Percentiles rank a stretch among this genome's conserved stretches.
These are phyloP conservation scores for Boletus coccyginus DNA, from an alignment of 768 basidiomycete species.

Conservation along the genomic window DNA sequence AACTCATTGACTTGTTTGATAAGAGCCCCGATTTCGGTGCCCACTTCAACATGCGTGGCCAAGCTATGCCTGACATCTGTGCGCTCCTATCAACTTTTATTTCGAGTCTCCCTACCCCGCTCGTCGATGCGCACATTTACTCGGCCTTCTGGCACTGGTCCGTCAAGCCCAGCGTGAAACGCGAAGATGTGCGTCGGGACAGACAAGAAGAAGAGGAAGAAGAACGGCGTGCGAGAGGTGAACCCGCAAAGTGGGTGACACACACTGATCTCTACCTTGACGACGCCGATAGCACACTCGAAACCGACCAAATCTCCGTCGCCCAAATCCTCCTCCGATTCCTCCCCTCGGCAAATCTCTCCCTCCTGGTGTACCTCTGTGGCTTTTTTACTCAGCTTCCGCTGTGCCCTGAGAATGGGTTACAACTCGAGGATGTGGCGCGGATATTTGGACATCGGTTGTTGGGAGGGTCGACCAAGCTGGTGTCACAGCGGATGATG, in stretches of 20 bases:
- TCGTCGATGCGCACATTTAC: constrained; percentile 42
- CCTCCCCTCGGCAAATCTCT: constrained; percentile 40
- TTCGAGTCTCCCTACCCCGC: constrained; percentile 43
- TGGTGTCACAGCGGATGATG: constrained; percentile 29
- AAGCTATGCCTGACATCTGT: constrained; percentile 42
- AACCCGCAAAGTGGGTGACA: constrained; percentile 18
- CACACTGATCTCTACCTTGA: constrained; percentile 17
- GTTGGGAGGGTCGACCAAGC: constrained; percentile 33
- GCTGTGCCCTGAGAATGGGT: constrained; percentile 46
- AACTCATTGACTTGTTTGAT: constrained; percentile 40
- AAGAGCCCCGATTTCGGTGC: constrained; percentile 23
- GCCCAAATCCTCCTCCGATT: constrained; percentile 52
- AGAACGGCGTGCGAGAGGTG: constrained; percentile 26
- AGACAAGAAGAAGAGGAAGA: constrained; percentile 34
- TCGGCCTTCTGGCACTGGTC: constrained; percentile 43
- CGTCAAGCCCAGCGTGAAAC: constrained; percentile 40
- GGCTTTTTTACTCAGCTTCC: constrained; percentile 52
- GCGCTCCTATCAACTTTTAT: constrained; percentile 48
- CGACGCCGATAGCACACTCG: constrained; percentile 24
- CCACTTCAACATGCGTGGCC: constrained; percentile 30
- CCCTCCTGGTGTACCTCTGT: constrained; percentile 44
- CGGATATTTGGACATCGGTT: constrained; percentile 45
- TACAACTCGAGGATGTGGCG: constrained; percentile 44
- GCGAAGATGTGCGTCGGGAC: constrained; percentile 30
- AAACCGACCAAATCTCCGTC: constrained; percentile 34